Conservation (phyloP, 495 filamentous ascomycete species). For the Penicillium crystallinum region DNA sequence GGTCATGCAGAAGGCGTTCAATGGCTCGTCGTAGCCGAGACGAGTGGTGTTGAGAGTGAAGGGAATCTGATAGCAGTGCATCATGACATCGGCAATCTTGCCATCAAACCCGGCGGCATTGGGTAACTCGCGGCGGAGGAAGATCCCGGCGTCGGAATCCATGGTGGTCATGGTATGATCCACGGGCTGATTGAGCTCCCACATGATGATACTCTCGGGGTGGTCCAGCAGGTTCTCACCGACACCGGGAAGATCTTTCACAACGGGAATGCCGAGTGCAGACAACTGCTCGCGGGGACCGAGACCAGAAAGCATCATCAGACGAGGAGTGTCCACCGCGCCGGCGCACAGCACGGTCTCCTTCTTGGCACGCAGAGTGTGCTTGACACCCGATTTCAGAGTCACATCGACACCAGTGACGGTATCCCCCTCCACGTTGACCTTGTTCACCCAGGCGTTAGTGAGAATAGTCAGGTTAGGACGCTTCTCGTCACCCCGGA, state of each 20-base stretch:
- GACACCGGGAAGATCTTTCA: conserved; percentile 69
- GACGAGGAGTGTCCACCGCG: conserved; percentile 68
- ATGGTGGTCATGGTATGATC: conserved; percentile 74
- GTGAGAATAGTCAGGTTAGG: conserved; percentile 76
- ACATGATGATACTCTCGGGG: conserved; percentile 74
- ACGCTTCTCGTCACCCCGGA: conserved; percentile 67
- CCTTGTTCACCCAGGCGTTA: conserved; percentile 70
- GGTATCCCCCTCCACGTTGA: conserved; percentile 58
- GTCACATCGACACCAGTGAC: conserved; percentile 65
- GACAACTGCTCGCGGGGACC: conserved; percentile 62
- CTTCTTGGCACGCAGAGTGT: conserved; percentile 53
- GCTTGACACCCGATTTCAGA: conserved; percentile 57
- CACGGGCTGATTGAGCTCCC: conserved; percentile 74
- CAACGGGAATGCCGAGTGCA: conserved; percentile 59
- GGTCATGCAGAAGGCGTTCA: conserved; percentile 86
- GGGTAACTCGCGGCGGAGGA: conserved; percentile 64
- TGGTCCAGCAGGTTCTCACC: conserved; percentile 78
- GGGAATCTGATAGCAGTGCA: conserved; percentile 89
- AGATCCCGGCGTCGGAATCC: conserved; percentile 81
- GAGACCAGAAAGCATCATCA: conserved; percentile 73
- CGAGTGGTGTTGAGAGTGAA: conserved; percentile 67
- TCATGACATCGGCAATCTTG: conserved; percentile 74
- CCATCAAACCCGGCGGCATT: conserved; percentile 62
- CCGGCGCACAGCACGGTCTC: conserved; percentile 78
- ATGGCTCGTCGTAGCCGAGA: conserved; percentile 68